These are phyloP conservation scores for Brasilioporus rufonigricans DNA, from an alignment of 768 basidiomycete species.

Conservation along the genomic window DNA sequence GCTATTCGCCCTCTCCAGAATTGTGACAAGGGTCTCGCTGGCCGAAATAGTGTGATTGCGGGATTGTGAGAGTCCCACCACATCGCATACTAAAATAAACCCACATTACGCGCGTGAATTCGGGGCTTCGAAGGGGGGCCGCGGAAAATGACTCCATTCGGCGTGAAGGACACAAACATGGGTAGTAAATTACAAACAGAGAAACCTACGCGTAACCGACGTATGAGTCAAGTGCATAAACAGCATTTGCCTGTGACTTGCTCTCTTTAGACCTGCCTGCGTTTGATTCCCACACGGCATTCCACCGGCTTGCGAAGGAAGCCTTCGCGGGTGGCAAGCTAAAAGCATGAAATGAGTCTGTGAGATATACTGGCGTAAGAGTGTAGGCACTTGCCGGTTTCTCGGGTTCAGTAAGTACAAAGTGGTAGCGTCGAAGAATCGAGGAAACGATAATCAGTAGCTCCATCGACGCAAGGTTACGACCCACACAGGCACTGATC, in stretches of 20 bases:
- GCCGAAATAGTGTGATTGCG: not conserved
- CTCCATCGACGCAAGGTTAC: conserved; percentile 79
- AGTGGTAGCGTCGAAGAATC: conserved; percentile 70
- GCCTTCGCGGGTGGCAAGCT: conserved; percentile 79
- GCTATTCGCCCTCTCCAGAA: not conserved
- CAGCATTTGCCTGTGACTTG: not conserved
- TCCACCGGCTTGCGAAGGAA: conserved; percentile 82
- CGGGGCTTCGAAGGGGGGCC: not conserved
- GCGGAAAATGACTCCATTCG: not conserved
- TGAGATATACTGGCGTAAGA: conserved; percentile 3
- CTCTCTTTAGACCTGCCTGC: conserved; percentile 41
- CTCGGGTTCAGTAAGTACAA: conserved; percentile 62
- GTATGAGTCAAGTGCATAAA: not conserved
- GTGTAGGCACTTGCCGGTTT: conserved; percentile 44
- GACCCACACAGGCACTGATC: conserved; percentile 75
- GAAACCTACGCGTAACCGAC: not conserved
- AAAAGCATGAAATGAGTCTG: conserved; percentile 1
- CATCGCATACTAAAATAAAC: conserved; percentile 19
- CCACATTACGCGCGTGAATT: not conserved
- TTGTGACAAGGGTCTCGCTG: not conserved
- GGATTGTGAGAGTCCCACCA: conserved; percentile 10
- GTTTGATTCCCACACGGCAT: conserved; percentile 71
- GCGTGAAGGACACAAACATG: not conserved
- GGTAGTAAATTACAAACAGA: not conserved
- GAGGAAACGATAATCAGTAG: conserved; percentile 79